Evolutionary conservation across 345 rosid species (phyloP).

Genomic region (Eucalyptus sp.): DNA sequence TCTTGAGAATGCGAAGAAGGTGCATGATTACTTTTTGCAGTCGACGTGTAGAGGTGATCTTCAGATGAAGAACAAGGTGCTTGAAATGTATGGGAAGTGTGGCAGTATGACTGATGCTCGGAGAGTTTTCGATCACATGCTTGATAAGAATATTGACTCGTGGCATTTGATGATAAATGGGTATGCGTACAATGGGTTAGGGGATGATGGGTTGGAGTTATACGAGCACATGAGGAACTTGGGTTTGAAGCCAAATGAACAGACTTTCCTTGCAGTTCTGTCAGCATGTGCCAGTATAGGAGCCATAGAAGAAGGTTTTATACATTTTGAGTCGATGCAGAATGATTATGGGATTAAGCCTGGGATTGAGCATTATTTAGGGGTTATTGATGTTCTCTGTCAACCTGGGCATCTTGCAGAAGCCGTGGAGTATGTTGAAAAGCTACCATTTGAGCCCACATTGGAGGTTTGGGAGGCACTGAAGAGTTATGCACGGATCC

Average conservation of each 20-base stretch:
- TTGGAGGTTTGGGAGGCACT: conserved; percentile 28
- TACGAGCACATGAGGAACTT: conserved; percentile 27
- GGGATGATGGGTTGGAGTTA: conserved; percentile 32
- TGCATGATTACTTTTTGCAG: conserved; percentile 35
- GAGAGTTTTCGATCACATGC: conserved; percentile 39
- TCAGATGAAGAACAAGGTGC: conserved; percentile 17
- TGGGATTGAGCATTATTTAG: conserved; percentile 20
- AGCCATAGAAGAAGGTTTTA: conserved; percentile 32
- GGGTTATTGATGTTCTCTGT: conserved; percentile 23
- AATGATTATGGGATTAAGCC: conserved; percentile 22
- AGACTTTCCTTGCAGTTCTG: conserved; percentile 27
- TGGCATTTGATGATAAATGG: conserved; percentile 43
- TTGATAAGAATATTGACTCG: conserved; percentile 23
- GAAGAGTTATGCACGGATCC: conserved; percentile 17
- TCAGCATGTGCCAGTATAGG: conserved; percentile 31
- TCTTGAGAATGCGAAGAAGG: conserved; percentile 31
- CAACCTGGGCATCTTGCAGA: conserved; percentile 28
- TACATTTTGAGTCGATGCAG: conserved; percentile 29
- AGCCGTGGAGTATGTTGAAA: conserved; percentile 16
- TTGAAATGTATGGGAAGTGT: conserved; percentile 32
- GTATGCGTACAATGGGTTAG: conserved; percentile 21
- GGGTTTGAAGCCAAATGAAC: conserved; percentile 23
- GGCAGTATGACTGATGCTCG: conserved; percentile 30
- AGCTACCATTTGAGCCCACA: conserved; percentile 22
- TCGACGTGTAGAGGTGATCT: conserved; percentile 19